These are phyloP conservation scores for Colletotrichum simmondsii DNA, from an alignment of 2,329 filamentous ascomycete genomes.

Conservation along the genomic window DNA sequence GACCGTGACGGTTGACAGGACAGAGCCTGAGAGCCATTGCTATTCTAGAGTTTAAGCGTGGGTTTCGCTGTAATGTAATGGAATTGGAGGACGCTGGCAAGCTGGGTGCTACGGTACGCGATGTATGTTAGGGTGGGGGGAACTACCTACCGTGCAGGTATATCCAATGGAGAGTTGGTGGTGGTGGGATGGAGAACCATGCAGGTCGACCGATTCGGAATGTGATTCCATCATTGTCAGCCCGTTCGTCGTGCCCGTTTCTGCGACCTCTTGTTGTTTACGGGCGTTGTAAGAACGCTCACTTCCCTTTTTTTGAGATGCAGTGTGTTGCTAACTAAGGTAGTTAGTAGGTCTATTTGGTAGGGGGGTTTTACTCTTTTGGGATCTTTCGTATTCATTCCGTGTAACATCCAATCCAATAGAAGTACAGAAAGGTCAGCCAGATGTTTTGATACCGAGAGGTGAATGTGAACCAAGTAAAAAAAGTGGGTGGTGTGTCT, in stretches of 20 bases:
- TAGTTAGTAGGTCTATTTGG: background rate
- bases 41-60: background rate
- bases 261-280: background rate
- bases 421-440: no score
- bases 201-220: slow-evolving; percentile 12
- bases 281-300: background rate
- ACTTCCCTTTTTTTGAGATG: background rate
- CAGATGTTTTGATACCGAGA: no score
- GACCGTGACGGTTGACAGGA: background rate
- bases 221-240: background rate
- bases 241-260: no score
- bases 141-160: background rate
- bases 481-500: background rate
- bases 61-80: no score
- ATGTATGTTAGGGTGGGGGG: background rate
- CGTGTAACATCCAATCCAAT: no score
- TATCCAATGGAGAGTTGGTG: background rate
- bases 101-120: no score
- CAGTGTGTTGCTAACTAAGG: background rate
- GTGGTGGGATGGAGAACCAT: background rate
- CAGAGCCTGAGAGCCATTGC: background rate
- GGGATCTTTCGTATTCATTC: background rate
- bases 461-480: background rate
- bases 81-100: no score
- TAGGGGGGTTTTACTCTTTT: background rate